Evolutionary conservation across 2,329 filamentous ascomycete species (phyloP), one percentile per base, ranked within the genome.

Genomic region (Ophiostoma ips): DNA sequence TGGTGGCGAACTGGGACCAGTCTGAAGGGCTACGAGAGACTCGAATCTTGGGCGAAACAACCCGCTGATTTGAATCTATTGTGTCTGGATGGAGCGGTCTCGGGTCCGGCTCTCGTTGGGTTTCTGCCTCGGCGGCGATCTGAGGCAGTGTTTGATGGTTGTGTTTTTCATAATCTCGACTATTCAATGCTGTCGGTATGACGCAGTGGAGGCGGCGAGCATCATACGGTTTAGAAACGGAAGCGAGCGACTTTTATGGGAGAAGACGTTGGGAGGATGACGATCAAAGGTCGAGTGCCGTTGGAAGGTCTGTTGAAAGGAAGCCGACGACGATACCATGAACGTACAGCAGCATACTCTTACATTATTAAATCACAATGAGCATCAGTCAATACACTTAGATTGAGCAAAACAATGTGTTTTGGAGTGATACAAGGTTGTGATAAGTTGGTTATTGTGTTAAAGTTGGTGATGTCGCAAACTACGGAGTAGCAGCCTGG

Each of bases 291-390:
- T 43, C 15, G 40, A 43, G 10, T 6, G 40, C 15, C 30, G 16
- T 19, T 16, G 43, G 43, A 34, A 24, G 43, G 18, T 13, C 43
- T 45, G 43, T 34, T 45, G 43, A 45, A 40, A 36, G 43, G 45
- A 50, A 41, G 52, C 43, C 49, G 31, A 48, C 40, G 34, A 50
- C 47, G 44, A 50, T 53, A 52, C 52, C 50, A 51, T 48, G 46
- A 52, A 46, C 43, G 41, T 43, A 41, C 35, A 45, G 34, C 19
- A 38, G 24, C 13, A 52, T 47, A 37, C 45, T 47, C 19, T 24
- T 46, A 46, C 33, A 24, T 46, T 45, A 21, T 13, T 40, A 31
- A 45, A 45, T 33, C 43, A 45, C 30, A 45, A 45, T 43, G 40
- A 45, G 43, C 43, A 45, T 34, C 24, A 28, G 8, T 4, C 24